Evolutionary conservation across 805 yeast species (phyloP), one percentile per base, ranked within the genome.

Genomic region (Starmerella asiatica): DNA sequence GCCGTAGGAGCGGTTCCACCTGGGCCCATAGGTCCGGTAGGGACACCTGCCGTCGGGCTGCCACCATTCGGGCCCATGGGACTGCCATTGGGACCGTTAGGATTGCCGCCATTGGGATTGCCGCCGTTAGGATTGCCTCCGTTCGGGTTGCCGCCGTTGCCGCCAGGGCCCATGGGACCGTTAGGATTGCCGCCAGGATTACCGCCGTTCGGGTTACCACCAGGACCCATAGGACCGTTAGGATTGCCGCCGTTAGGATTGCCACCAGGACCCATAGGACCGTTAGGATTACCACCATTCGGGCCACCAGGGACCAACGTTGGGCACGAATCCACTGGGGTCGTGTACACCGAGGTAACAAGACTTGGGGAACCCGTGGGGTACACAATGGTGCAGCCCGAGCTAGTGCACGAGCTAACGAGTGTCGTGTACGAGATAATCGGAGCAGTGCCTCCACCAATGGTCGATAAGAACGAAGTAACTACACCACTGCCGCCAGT

Each of bases 361-460:
- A 23, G 28, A 5, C 5, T 28, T 1, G 39, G 26, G 2, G 39
- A 18, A 15, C 34, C 31, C 1, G 38, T 37, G 16, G 44, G 44
- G 21, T 36, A 43, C 14, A 29, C 35, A 16, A 39, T 43, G 2
- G 46, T 37, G 33, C 46, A 43, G n/a, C 46, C 46, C 18, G 29
- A 14, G 14, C 43, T 43, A 3, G 26, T 15, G 29, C 46, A 43
- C 6, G 37, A 24, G 4, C 44, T 35, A 4, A 32, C 24, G 16
- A 23, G 27, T 5, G 31, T 24, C 9, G 29, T 14, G 36, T 34
- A 3, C 12, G 42, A 36, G 8, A 39, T 14, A 12, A n/a, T 27
- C 9, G 23, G 24, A 3, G 17, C 32, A 16, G 41, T 19, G 19
- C 38, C 38, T 5, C 33, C 38, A 14, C 36, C 32, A 16, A 40